Conservation (phyloP, 116 monocot genomes). For the Iris pallida region DNA sequence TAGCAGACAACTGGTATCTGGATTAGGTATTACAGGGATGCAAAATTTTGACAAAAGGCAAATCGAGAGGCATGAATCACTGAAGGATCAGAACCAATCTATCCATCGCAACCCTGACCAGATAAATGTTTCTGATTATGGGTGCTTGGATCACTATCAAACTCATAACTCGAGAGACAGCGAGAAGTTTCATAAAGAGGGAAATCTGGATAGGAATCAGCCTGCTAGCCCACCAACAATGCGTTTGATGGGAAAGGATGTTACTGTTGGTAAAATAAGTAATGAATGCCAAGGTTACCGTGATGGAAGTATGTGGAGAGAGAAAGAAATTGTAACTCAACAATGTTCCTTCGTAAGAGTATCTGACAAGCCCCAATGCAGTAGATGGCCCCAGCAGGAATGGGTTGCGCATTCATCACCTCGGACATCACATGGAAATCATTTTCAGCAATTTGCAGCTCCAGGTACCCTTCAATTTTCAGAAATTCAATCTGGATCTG, state of each 20-base stretch:
- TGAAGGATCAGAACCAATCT: not conserved
- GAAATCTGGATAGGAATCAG: not conserved
- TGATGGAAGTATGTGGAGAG: slow-evolving; percentile 1
- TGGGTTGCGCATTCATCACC: not conserved
- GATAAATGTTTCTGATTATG: not conserved
- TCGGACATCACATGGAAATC: not conserved
- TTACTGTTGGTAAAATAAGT: slow-evolving; percentile 21
- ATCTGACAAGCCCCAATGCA: not conserved
- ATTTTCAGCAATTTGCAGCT: not conserved
- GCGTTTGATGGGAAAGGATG: slow-evolving; percentile 36
- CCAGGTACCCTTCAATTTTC: not conserved
- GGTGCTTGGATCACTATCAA: not conserved
- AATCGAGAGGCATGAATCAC: not conserved
- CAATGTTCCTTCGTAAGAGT: not conserved
- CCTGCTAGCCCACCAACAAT: slow-evolving; percentile 16
- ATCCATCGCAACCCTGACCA: not conserved
- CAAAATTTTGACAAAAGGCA: not conserved
- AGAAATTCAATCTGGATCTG: not conserved
- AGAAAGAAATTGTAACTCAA: not conserved
- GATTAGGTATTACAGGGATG: not conserved
- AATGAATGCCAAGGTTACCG: slow-evolving; percentile 2
- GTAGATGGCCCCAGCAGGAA: not conserved
- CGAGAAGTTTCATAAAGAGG: not conserved
- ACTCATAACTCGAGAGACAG: not conserved
- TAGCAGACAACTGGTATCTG: not conserved